These are phyloP conservation scores for Aspergillus quadricinctus DNA, from an alignment of 2,329 filamentous ascomycete species.

Conservation along the genomic window DNA sequence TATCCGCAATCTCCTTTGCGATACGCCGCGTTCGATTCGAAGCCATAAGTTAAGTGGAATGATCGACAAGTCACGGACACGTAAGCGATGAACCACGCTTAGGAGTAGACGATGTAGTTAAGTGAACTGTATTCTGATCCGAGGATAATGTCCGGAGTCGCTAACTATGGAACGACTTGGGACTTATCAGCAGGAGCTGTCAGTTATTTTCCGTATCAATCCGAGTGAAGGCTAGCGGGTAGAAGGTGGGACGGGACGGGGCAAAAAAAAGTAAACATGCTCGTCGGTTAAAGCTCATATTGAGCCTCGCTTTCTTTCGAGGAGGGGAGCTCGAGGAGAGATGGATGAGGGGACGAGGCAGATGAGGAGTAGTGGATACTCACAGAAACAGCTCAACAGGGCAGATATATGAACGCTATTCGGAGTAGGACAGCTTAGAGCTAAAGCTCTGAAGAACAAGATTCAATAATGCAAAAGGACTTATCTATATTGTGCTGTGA, in stretches of 20 bases:
- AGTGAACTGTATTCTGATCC: not conserved
- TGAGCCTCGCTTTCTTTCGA: not conserved
- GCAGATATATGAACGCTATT: not conserved
- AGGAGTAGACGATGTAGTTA: not conserved
- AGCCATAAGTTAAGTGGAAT: conserved; percentile 40
- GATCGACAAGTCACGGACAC: conserved; percentile 1
- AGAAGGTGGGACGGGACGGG: not conserved
- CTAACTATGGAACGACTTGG: not conserved
- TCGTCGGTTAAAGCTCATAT: not conserved
- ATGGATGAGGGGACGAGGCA: not conserved
- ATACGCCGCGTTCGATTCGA: conserved; percentile 55
- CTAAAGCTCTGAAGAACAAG: not conserved
- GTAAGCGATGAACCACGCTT: not conserved
- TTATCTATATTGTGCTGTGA: not conserved
- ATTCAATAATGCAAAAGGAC: not conserved
- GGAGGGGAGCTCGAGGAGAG: not conserved
- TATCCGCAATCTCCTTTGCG: conserved; percentile 47
- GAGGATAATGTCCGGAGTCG: not conserved
- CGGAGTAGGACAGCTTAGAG: not conserved
- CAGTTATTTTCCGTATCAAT: not conserved
- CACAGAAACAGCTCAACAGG: not conserved
- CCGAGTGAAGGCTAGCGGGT: not conserved
- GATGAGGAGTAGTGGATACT: not conserved
- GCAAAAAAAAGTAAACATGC: not conserved
- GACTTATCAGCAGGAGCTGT: not conserved